Evolutionary conservation across 352 stramenopile species (phyloP).

Genomic region (Globisporangium barbulae): DNA sequence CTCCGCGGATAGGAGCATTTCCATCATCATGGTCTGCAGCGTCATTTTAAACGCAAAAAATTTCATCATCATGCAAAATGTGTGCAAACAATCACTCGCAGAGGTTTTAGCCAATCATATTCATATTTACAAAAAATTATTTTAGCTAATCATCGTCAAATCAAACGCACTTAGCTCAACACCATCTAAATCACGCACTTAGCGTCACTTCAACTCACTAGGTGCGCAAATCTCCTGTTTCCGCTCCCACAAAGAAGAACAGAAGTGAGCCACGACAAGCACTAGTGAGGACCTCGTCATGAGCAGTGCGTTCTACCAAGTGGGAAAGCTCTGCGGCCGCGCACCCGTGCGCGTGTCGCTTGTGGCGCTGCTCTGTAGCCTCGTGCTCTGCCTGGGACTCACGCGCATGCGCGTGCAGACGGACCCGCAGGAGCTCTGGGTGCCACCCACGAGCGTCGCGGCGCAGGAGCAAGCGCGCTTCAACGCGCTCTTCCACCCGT

Average conservation of each 20-base stretch:
- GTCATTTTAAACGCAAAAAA: not conserved
- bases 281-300: conserved; percentile 20
- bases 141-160: not conserved
- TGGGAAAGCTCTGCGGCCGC: conserved; percentile 52
- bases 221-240: not conserved
- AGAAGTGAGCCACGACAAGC: not conserved
- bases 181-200: not conserved
- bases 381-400: conserved; percentile 56
- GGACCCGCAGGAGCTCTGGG: conserved; percentile 81
- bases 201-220: not conserved
- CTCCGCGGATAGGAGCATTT: not conserved
- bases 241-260: not conserved
- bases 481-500: conserved; percentile 77
- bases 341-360: conserved; percentile 46
- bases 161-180: not conserved
- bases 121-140: not conserved
- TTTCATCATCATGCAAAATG: not conserved
- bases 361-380: conserved; percentile 41
- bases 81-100: not conserved
- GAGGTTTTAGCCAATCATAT: not conserved
- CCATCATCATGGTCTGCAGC: not conserved
- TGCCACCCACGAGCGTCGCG: conserved; percentile 57
- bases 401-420: conserved; percentile 63
- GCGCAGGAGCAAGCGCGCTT: conserved; percentile 68
- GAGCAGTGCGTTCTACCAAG: conserved; percentile 45